These are phyloP conservation scores for Porodaedalea pini DNA, from an alignment of 1,284 basidiomycete genomes.

Conservation along the genomic window DNA sequence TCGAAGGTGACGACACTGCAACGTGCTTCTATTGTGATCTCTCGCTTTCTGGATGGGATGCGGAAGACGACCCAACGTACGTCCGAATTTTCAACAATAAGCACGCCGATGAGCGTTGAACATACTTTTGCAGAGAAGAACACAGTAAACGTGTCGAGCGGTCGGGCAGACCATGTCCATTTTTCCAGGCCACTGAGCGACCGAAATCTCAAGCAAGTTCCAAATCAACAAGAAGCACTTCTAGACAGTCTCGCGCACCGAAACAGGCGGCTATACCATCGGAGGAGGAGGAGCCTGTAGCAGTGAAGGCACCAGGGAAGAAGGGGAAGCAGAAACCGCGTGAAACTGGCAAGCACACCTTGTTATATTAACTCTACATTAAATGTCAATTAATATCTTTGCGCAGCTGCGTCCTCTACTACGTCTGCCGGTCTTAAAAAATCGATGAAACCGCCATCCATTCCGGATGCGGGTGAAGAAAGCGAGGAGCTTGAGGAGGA, in stretches of 20 bases:
- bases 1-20: conserved; percentile 64
- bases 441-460: not conserved
- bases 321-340: conserved; percentile 7
- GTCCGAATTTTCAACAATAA: conserved; percentile 28
- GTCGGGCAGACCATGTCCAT: conserved; percentile 45
- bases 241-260: conserved; percentile 8
- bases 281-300: conserved; percentile 1
- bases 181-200: conserved; percentile 37
- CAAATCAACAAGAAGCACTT: conserved; percentile 21
- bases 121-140: conserved; percentile 54
- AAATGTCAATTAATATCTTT: not conserved
- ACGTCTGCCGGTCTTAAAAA: conserved; percentile 2
- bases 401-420: not conserved
- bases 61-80: conserved; percentile 75
- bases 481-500: conserved; percentile 20
- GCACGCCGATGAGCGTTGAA: conserved; percentile 4
- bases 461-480: not conserved
- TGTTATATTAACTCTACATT: not conserved
- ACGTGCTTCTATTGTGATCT: conserved; percentile 77
- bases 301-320: not conserved
- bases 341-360: not conserved
- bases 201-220: conserved; percentile 22
- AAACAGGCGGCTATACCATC: not conserved
- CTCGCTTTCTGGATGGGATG: conserved; percentile 76
- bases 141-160: conserved; percentile 57